Evolutionary conservation across 768 basidiomycete species (phyloP), one percentile per base, ranked within the genome.

Genomic region (Boletus sensibilis): DNA sequence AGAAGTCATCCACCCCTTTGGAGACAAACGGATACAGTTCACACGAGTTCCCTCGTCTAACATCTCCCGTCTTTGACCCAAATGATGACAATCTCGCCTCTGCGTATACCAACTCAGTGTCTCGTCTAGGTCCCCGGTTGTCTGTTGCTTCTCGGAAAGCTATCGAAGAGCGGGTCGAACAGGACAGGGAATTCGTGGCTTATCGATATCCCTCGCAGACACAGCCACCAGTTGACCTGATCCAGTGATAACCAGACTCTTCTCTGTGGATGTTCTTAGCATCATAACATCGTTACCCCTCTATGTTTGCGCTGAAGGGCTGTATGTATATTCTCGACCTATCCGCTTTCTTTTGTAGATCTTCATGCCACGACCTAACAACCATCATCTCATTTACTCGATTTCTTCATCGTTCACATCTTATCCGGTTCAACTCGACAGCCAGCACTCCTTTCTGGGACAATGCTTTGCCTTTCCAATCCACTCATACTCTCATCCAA

Each of bases 161-260:
- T 45, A 77, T 91, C 52, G 88, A 90, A 63, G 84, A 87, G 62
- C 78, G 90, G 21, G 89, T 94, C n/a, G 80, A 86, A n/a, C 92
- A 90, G 71, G 90, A 92, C 68, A 72, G 82, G 4, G 88, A 92
- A 18, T 93, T 94, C 66, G 85, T 93, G 57, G 89, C 91, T 4
- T 92, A 93, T 68, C 84, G 91, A 39, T 94, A 94, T 70, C 92
- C 92, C 8, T 92, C 90, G 14, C 82, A 78, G 59, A 86, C 88
- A 62, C 86, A 89, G 62, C 61, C 59, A 46, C 83, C 80, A 38
- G 64, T 88, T 59, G 85, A 86, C 67, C 76, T 89, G 40, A 64
- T 88, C 53, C 82, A 79, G 62, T 82, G 67, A 74, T 53, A 34
- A 45, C 23, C 33, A 18, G 20, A 16, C 25, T 39, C 20, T 39